Evolutionary conservation across 768 basidiomycete genomes (phyloP).

Genomic region (Scleroderma citrinum): DNA sequence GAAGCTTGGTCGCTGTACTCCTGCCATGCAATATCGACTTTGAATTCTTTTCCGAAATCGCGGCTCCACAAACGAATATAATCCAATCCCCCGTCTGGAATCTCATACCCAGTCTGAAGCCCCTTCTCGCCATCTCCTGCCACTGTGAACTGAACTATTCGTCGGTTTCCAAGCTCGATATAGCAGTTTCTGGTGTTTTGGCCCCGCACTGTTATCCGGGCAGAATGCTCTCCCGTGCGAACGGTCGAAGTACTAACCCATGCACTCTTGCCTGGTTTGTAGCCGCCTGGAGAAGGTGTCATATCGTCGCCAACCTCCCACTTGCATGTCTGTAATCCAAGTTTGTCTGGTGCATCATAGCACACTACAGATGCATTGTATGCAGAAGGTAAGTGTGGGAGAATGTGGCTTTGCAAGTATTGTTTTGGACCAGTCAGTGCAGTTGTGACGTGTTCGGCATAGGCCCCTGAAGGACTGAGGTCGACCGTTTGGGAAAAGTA

Average conservation of each 20-base stretch:
- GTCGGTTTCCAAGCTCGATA: constrained; percentile 47
- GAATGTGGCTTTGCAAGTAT: constrained; percentile 38
- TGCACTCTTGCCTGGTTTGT: not conserved
- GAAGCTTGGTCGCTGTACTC: constrained; percentile 3
- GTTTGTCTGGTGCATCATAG: constrained; percentile 14
- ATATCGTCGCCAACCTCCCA: constrained; percentile 38
- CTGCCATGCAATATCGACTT: constrained; percentile 49
- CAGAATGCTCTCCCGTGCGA: constrained; percentile 39
- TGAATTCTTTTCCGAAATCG: constrained; percentile 48
- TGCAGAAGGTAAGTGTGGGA: constrained; percentile 50
- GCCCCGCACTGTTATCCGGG: constrained; percentile 47
- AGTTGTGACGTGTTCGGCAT: constrained; percentile 33
- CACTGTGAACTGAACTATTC: constrained; percentile 39
- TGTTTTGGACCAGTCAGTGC: constrained; percentile 38
- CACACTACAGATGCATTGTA: constrained; percentile 32
- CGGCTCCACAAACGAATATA: constrained; percentile 56
- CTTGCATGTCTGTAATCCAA: constrained; percentile 40
- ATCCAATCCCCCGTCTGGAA: constrained; percentile 30
- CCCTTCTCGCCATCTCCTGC: constrained; percentile 28
- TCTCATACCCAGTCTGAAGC: constrained; percentile 38
- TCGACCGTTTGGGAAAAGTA: constrained; percentile 63
- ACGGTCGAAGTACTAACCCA: constrained; percentile 43
- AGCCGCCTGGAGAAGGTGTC: constrained; percentile 35
- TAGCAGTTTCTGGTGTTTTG: constrained; percentile 60
- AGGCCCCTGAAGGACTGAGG: constrained; percentile 28